Conservation (phyloP, 106 monocot species). For the Gastrodia elata region DNA sequence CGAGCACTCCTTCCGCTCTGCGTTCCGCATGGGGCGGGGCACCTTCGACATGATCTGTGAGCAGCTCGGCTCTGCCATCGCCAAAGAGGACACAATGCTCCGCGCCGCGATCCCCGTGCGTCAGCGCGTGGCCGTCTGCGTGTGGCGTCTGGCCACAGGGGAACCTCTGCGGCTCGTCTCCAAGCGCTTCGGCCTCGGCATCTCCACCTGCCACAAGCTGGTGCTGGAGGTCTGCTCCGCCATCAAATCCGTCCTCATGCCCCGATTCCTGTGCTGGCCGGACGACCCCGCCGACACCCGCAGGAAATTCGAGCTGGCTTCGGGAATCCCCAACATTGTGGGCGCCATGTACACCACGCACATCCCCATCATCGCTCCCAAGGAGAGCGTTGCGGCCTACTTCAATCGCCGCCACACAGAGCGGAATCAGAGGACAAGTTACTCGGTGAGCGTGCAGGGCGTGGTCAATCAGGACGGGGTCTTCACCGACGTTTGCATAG, state of each 20-base stretch:
- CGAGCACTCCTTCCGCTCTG: constrained; percentile 27
- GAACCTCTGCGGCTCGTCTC: constrained; percentile 62
- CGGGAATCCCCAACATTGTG: constrained; percentile 58
- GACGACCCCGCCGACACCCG: constrained; percentile 10
- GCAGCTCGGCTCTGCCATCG: constrained; percentile 36
- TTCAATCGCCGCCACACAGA: constrained; percentile 86
- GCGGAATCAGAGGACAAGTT: constrained; percentile 80
- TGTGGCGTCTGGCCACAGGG: constrained; percentile 63
- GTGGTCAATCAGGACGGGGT: constrained; percentile 64
- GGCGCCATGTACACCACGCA: constrained; percentile 93
- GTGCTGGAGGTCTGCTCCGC: constrained; percentile 90
- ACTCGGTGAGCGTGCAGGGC: constrained; percentile 78
- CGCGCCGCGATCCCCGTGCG: constrained; percentile 63
- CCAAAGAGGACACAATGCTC: constrained; percentile 64
- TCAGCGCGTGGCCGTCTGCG: constrained; percentile 60
- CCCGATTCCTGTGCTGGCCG: constrained; percentile 68
- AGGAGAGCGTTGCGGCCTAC: constrained; percentile 56
- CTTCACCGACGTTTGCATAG: constrained; percentile 76
- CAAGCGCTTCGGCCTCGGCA: constrained; percentile 80
- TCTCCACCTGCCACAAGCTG: constrained; percentile 97
- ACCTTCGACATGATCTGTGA: constrained; percentile 36
- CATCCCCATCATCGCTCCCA: constrained; percentile 89
- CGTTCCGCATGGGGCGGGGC: constrained; percentile 24
- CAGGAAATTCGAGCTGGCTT: constrained; percentile 26
- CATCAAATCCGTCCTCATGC: constrained; percentile 72